Percentiles rank a stretch among this genome's conserved stretches.
These are phyloP conservation scores for Phellinidium pouzarii DNA, from an alignment of 1,284 basidiomycete species.

Conservation along the genomic window DNA sequence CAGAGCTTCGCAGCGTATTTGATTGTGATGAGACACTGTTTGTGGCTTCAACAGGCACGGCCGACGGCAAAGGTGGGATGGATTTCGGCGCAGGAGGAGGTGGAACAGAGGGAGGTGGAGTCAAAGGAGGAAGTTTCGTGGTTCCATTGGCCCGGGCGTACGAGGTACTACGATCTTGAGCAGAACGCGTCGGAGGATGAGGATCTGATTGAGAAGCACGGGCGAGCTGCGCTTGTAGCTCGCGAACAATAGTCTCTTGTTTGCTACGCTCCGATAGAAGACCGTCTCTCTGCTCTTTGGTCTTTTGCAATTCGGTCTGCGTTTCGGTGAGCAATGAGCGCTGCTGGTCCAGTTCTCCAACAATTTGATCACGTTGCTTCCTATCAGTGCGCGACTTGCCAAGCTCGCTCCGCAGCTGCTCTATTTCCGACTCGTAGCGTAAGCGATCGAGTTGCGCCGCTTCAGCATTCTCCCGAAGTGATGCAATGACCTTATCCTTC, in stretches of 20 bases:
- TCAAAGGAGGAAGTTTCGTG: constrained; percentile 79
- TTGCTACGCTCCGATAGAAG: constrained; percentile 65
- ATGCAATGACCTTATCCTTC: constrained; percentile 40
- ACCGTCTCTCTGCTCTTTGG: constrained; percentile 74
- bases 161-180: constrained; percentile 45
- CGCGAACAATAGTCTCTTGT: constrained; percentile 61
- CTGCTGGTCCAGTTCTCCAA: constrained; percentile 69
- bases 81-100: constrained; percentile 74
- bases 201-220: constrained; percentile 26
- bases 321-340: constrained; percentile 67
- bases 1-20: constrained; percentile 23
- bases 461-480: constrained; percentile 44
- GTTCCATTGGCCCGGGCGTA: constrained; percentile 53
- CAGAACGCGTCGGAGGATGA: constrained; percentile 35
- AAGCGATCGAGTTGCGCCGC: constrained; percentile 44
- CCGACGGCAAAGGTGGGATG: constrained; percentile 25
- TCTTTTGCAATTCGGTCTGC: constrained; percentile 66
- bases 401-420: constrained; percentile 53
- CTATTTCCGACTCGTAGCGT: constrained; percentile 46
- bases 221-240: constrained; percentile 68
- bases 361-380: constrained; percentile 61
- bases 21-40: constrained; percentile 31
- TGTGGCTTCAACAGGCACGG: constrained; percentile 12
- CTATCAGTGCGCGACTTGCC: constrained; percentile 51
- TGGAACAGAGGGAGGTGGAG: constrained; percentile 82